Evolutionary conservation across 2,329 filamentous ascomycete genomes (phyloP), one percentile per base, ranked within the genome.

Genomic region (Orbilia brochopaga): DNA sequence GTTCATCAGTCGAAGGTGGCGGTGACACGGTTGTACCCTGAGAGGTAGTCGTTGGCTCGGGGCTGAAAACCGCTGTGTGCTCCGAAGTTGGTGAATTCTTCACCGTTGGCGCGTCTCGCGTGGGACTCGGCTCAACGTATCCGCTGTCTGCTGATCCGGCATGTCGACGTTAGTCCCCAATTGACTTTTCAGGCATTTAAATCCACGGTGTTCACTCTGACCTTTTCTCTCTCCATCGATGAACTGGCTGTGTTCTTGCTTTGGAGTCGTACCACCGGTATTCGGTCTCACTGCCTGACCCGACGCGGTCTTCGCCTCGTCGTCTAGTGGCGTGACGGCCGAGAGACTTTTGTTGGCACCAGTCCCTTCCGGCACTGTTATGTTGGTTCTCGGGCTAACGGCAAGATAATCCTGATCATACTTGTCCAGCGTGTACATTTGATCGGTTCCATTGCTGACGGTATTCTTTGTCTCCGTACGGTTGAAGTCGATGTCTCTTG

Each of bases 311-410:
- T 56, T 56, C 23, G 55, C 50, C 17, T 67, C 40, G 8, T 48
- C 23, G 37, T 69, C 52, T 27, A 69, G 52, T 21, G 53, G 46
- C 46, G 53, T 50, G 23, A 56, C 59, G 46, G 1, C 53, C 19
- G 65, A 40, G 17, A 63, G 37, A 2, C 57, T 57, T 63, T 37
- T 35, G 37, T 58, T 69, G 42, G 46, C 23, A 30, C 30, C 44
- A 15, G 24, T 24, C n/a, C 58, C 30, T 23, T 69, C 58, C 11
- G 65, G 65, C 11, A 62, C 52, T 10, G 57, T 69, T 8, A 40
- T 57, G 37, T 69, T 69, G 11, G 65, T 69, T 54, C 65, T 69
- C 11, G 65, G 65, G 53, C 65, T 69, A 30, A 69, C 65, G 11
- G 65, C 65, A 21, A 69, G 48, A 50, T 69, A 69, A 69, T 69